Base-by-base conservation (phyloP, 371 early-diverging fungal genomes). In the Amoeboaphelidium protococcarum region DNA sequence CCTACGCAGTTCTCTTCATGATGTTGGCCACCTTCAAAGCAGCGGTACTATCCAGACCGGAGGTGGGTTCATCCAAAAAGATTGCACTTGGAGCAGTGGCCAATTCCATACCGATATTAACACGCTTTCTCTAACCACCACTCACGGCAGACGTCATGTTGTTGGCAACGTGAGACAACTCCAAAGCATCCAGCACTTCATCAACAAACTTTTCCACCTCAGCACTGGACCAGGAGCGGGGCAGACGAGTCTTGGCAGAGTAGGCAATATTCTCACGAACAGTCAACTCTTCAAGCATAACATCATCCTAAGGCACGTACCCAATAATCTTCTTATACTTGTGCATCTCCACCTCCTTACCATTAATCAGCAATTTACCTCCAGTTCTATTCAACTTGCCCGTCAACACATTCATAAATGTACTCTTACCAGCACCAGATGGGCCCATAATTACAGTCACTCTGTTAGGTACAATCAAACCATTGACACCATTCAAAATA, bases 61-160 rank as follows among this genome's bases (percentile, higher is more conserved):
- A 10, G 16, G 37, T 31, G 16, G 37, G 37, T 16, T 31, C 37
- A 16, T 31, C 37, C 16, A 31, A 16, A 6, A 31, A 16, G 6
- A 31, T 10, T 31, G 37, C 37, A 10, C 6, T 6, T 10, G 37
- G 37, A 31, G 10, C 6, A 10, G 37, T 31, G 6, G 37, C 37
- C 12, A 58, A 25, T 57, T 84, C 86, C 59, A 77, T 68, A 6
- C 78, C 89, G 48, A 88, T 78, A 50, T 76, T 74, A 41, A 78
- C 75, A 16, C 83, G 69, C 60, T 84, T 85, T 43, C 78, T 67
- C 53, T 87, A 82, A n/a, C 85, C 86, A n/a, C 86, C 88, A 24
- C 76, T 74, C 13, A 84, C 66, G 2, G 80, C 82, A 10, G 37
- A 31, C 10, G 16, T 31, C 10, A 31, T 16, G 16, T 31, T 31